A percentile compares a stretch with the other conserved stretches of the same genome.
These are phyloP conservation scores for Aureobasidium subglaciale DNA, from an alignment of 2,329 filamentous ascomycete species.

Conservation along the genomic window DNA sequence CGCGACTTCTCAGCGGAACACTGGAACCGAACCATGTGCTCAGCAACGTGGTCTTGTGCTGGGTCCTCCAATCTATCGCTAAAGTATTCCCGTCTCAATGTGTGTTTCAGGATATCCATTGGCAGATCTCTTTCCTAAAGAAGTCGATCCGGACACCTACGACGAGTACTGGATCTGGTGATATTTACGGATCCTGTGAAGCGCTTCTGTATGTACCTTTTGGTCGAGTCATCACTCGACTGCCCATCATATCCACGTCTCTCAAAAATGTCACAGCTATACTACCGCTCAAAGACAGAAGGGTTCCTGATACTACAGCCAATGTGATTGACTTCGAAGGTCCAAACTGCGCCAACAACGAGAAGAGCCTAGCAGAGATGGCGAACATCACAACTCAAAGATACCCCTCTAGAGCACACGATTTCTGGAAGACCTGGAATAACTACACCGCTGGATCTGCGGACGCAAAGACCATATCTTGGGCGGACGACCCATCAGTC, in stretches of 20 bases:
- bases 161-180: constrained; percentile 24
- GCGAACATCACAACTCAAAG: constrained; percentile 16
- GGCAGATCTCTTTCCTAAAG: constrained; percentile 19
- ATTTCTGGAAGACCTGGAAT: constrained; percentile 19
- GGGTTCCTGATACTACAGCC: not conserved
- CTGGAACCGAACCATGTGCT: constrained; percentile 30
- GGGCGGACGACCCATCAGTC: not conserved
- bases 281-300: not conserved
- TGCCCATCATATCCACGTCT: not conserved
- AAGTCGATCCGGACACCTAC: constrained; percentile 16
- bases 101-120: constrained; percentile 22
- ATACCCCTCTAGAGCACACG: constrained; percentile 27
- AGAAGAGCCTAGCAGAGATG: constrained; percentile 20
- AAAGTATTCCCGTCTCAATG: constrained; percentile 16
- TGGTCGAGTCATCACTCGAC: constrained; percentile 20
- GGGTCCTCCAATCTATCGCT: constrained; percentile 24
- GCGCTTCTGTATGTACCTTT: constrained; percentile 24
- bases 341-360: not conserved
- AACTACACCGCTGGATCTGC: not conserved
- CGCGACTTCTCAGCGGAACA: constrained; percentile 23
- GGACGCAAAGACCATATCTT: not conserved
- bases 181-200: constrained; percentile 25
- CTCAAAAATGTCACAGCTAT: not conserved
- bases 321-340: constrained; percentile 23
- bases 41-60: constrained; percentile 26